phyloP scores from a whole-genome alignment of 768 basidiomycete genomes.

The Termitomyces sp. region DNA sequence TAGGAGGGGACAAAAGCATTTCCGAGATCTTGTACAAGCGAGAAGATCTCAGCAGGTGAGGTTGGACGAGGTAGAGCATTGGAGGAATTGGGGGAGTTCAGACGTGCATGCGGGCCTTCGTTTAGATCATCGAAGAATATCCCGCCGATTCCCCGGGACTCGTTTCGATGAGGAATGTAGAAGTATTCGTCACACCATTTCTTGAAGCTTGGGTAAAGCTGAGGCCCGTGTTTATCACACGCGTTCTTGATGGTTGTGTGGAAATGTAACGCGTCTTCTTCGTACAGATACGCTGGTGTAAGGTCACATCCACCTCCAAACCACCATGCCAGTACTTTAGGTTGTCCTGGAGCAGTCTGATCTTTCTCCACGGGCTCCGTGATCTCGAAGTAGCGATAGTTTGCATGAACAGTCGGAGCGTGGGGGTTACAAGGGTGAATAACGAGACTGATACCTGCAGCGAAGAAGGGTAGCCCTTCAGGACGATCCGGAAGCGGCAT shows the following conservation, averaged over 20 bases:
- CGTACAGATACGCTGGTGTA: constrained; percentile 89
- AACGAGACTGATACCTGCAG: constrained; percentile 87
- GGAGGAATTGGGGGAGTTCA: constrained; percentile 30
- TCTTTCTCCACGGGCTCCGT: constrained; percentile 37
- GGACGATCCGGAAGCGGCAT: constrained; percentile 60
- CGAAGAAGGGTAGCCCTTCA: constrained; percentile 83
- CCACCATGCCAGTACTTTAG: constrained; percentile 87
- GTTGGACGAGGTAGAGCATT: constrained; percentile 38
- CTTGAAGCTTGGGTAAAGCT: constrained; percentile 78
- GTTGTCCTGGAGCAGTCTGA: constrained; percentile 26
- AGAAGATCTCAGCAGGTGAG: constrained; percentile 67
- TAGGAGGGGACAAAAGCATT: constrained; percentile 87
- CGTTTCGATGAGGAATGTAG: constrained; percentile 80
- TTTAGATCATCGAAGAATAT: constrained; percentile 95
- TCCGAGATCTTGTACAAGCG: constrained; percentile 65
- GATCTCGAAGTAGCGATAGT: constrained; percentile 97
- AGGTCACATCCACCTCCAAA: constrained; percentile 96
- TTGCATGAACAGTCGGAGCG: constrained; percentile 91
- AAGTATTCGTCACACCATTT: constrained; percentile 99
- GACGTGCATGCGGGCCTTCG: constrained; percentile 56
- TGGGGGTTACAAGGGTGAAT: constrained; percentile 93
- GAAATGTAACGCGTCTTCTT: constrained; percentile 84
- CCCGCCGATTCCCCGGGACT: constrained; percentile 88
- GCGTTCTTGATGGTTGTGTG: constrained; percentile 71
- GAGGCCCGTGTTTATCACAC: constrained; percentile 65